Percentiles rank a stretch among this genome's conserved stretches.
These are phyloP conservation scores for Salvia splendens DNA, from an alignment of 257 asterid species.

Conservation along the genomic window DNA sequence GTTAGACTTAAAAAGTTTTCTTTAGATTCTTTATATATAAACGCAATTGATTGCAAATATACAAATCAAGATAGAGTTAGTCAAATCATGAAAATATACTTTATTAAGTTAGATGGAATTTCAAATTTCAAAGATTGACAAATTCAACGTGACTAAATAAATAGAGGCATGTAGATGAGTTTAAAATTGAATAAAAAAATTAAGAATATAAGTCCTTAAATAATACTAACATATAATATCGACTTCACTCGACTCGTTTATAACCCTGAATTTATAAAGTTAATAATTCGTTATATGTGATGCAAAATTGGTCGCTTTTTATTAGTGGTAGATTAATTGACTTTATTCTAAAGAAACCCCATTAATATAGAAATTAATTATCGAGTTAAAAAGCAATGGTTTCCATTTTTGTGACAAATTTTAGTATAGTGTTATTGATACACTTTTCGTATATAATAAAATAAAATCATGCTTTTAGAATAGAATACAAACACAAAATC, in stretches of 20 bases:
- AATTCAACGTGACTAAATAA: not conserved
- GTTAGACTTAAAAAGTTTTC: too few relatives aligned
- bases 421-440: not conserved
- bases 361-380: not conserved
- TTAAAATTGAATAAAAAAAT: not conserved
- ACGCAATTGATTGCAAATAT: too few relatives aligned
- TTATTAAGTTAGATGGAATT: too few relatives aligned
- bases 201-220: not conserved
- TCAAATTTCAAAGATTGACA: not conserved
- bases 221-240: too few relatives aligned
- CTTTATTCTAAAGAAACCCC: not conserved
- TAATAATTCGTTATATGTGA: not conserved
- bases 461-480: not conserved
- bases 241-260: not conserved
- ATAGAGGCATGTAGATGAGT: not conserved
- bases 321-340: not conserved
- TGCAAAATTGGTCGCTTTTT: not conserved
- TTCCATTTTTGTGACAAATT: not conserved
- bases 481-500: not conserved
- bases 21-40: too few relatives aligned
- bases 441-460: not conserved
- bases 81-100: too few relatives aligned
- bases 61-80: too few relatives aligned
- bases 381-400: not conserved
- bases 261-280: not conserved